phyloP scores from a whole-genome alignment of 345 rosid genomes.

The Aurinia saxatilis region DNA sequence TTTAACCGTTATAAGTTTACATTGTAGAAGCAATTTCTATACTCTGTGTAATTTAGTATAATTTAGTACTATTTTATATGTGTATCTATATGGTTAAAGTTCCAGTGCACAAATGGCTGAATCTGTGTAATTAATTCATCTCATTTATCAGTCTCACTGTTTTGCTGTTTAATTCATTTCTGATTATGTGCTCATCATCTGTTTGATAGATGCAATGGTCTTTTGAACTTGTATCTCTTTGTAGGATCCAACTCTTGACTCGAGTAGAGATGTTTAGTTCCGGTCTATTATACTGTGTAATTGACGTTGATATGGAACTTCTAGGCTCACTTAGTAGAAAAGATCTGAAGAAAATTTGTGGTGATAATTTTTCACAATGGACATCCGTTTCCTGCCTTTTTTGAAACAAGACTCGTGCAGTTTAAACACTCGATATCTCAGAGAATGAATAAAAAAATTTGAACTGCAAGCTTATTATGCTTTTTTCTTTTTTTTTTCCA shows the following conservation, averaged over 20 bases:
- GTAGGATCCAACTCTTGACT: neutral
- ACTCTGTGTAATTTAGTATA: neutral
- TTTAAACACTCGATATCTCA: too few relatives aligned
- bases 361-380: slow-evolving; percentile 96
- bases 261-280: neutral
- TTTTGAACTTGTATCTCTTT: neutral
- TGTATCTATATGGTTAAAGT: slow-evolving; percentile 27
- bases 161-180: too few relatives aligned
- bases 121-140: too few relatives aligned
- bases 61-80: neutral
- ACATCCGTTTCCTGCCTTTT: slow-evolving; percentile 94
- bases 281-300: neutral
- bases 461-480: too few relatives aligned
- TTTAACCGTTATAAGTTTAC: neutral
- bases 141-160: too few relatives aligned
- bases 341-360: slow-evolving; percentile 90
- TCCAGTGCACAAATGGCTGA: slow-evolving; percentile 26
- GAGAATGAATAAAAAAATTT: too few relatives aligned
- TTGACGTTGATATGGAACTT: slow-evolving; percentile 85
- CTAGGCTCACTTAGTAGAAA: slow-evolving; percentile 85
- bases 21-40: neutral
- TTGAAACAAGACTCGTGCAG: too few relatives aligned
- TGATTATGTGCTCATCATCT: too few relatives aligned
- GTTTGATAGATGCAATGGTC: too few relatives aligned
- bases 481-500: slow-evolving; percentile 34